These are phyloP conservation scores for Aspergillus sp. DNA, from an alignment of 2,329 filamentous ascomycete genomes.

Conservation along the genomic window DNA sequence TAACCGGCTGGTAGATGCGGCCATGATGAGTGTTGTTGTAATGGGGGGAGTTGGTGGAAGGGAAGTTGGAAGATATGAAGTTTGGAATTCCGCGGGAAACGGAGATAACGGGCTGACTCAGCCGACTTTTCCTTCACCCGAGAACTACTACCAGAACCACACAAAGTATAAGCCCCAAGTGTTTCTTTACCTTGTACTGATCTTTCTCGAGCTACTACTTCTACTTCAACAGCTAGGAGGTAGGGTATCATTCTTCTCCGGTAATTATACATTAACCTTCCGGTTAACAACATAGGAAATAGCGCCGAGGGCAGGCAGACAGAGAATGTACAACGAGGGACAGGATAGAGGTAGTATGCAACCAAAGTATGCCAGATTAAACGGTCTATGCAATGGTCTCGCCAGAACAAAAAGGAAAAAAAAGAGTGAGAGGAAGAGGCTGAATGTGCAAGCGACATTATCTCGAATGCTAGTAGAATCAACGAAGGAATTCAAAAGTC, in stretches of 20 bases:
- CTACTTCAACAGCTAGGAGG: too few species aligned
- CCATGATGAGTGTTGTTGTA: conserved; percentile 26
- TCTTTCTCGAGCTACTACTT: too few species aligned
- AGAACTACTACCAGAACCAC: too few species aligned
- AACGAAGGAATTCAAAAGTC: not conserved
- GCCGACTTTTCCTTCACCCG: not conserved
- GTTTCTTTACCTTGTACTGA: not conserved
- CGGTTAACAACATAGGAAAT: conserved; percentile 1
- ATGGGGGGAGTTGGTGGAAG: conserved; percentile 7
- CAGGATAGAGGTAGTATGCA: not conserved
- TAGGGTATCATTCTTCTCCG: conserved; percentile 11
- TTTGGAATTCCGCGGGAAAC: conserved; percentile 30
- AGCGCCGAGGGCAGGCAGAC: not conserved
- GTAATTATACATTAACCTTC: conserved; percentile 16
- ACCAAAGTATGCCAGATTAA: conserved; percentile 1
- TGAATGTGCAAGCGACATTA: not conserved
- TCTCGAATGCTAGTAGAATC: too few species aligned
- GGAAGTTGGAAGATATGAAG: not conserved
- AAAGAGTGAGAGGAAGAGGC: not conserved
- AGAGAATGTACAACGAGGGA: conserved; percentile 5
- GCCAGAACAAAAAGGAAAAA: conserved; percentile 1
- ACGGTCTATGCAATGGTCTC: conserved; percentile 9
- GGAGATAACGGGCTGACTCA: conserved; percentile 12
- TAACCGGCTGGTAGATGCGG: conserved; percentile 30
- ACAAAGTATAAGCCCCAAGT: not conserved